Base-by-base conservation (phyloP, 306 rosid genomes). In the Dalbergia cultrata region DNA sequence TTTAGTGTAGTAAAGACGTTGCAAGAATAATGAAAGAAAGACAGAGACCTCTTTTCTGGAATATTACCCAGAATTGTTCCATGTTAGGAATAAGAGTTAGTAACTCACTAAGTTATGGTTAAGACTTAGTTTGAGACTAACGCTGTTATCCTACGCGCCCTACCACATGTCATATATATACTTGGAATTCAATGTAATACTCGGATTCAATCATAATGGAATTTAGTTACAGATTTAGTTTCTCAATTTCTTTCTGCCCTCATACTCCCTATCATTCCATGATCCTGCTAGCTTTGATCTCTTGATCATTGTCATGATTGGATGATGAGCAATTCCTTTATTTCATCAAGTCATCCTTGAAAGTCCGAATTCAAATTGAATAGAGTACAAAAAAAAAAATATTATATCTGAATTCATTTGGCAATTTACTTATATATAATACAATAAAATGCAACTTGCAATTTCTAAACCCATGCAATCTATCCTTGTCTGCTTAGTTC, bases 361-460 rank as follows among this genome's bases (percentile, higher is more conserved):
- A 70, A 34, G 65, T 72, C 18, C 13, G 7, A 72, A 3, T 57
- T 17, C 18, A 72, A 53, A 54, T 54, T 58, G 59, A 57, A 61
- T 60, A 44, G 56, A 22, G 13, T 16, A 22, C 44, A n/a, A 6
- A 26, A 26, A 19, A 34, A 13, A 12, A 41, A 54, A n/a, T 67
- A 11, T 16, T 66, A 41, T 67, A 31, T n/a, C 6, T 31, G 12
- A 54, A 13, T 54, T 67, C 41, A 54, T 67, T 68, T 67, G 62
- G 39, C n/a, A 68, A 45, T 60, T 58, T 44, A 4, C 37, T 3
- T 53, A 5, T 53, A 5, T 2, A 33, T 8, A 31, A 68, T 12
- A 57, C 53, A 47, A n/a, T n/a, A n/a, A n/a, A 44, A 59, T 11
- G 41, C 77, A 70, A 79, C 8, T 79, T 79, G 77, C 13, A 47